Percentiles rank a stretch among this genome's conserved stretches.
These are phyloP conservation scores for Ophidiomyces ophidiicola DNA, from an alignment of 2,329 filamentous ascomycete species.

Conservation along the genomic window DNA sequence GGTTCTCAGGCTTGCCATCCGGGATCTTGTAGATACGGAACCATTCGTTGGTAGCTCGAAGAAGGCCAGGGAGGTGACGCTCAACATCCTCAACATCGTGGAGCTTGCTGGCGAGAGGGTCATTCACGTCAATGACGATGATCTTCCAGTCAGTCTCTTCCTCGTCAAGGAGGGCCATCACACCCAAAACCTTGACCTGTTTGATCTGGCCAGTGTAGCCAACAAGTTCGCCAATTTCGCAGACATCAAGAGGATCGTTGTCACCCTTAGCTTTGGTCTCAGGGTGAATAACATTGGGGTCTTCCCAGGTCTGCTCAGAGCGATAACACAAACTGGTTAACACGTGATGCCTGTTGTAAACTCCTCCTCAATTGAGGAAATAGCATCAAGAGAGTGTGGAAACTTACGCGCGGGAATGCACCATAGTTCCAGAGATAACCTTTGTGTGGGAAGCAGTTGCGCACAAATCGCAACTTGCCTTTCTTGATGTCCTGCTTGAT, in stretches of 20 bases:
- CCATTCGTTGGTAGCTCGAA: conserved; percentile 98
- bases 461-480: conserved; percentile 97
- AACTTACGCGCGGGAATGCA: conserved; percentile 84
- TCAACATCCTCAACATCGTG: conserved; percentile 99
- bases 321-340: conserved; percentile 10
- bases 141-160: conserved; percentile 99
- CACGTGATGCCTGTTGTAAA: conserved; percentile 5
- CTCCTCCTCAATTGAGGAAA: conserved; percentile 1
- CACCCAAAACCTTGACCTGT: conserved; percentile 98
- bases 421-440: conserved; percentile 99
- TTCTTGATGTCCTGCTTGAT: conserved; percentile 99
- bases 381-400: conserved; percentile 12
- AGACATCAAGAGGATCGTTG: conserved; percentile 98
- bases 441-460: conserved; percentile 99
- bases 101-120: conserved; percentile 89
- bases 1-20: conserved; percentile 99
- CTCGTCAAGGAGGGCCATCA: conserved; percentile 98
- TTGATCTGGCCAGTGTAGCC: conserved; percentile 94
- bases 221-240: conserved; percentile 97
- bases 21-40: conserved; percentile 99
- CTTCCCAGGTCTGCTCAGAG: conserved; percentile 81
- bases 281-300: conserved; percentile 87
- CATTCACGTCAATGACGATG: conserved; percentile 97
- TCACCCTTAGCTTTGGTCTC: conserved; percentile 99
- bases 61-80: conserved; percentile 89